These are phyloP conservation scores for Globisporangium alternatum DNA, from an alignment of 352 stramenopile species.

Conservation along the genomic window DNA sequence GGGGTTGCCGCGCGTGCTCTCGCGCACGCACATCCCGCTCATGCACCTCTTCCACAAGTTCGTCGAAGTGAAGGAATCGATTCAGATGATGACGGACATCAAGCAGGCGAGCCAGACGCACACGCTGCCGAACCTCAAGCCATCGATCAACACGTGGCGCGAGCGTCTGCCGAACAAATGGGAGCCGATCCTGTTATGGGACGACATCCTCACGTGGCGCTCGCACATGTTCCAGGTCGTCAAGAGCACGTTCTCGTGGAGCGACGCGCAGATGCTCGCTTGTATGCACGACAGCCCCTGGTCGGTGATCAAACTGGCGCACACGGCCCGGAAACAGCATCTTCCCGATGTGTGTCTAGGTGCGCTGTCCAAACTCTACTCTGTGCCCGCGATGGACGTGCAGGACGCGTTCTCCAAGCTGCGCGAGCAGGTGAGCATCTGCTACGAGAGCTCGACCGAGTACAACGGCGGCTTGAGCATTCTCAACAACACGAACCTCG, in stretches of 20 bases:
- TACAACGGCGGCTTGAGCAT: conserved; percentile 88
- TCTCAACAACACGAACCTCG: conserved; percentile 92
- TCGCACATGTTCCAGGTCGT: conserved; percentile 92
- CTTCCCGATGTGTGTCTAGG: conserved; percentile 85
- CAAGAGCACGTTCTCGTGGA: conserved; percentile 87
- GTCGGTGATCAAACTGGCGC: conserved; percentile 90
- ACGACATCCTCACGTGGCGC: conserved; percentile 92
- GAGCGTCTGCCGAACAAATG: conserved; percentile 93
- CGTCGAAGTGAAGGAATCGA: conserved; percentile 91
- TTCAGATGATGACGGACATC: conserved; percentile 90
- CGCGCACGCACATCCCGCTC: conserved; percentile 72
- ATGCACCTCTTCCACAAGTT: conserved; percentile 91
- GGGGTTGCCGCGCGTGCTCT: conserved; percentile 76
- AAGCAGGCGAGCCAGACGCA: conserved; percentile 79
- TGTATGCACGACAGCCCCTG: conserved; percentile 92
- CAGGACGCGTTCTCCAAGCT: conserved; percentile 92
- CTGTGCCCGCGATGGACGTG: conserved; percentile 90
- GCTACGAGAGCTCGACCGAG: conserved; percentile 86
- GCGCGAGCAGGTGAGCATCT: conserved; percentile 92
- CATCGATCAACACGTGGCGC: conserved; percentile 91
- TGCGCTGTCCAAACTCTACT: conserved; percentile 84
- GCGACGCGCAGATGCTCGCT: conserved; percentile 83
- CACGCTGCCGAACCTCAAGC: conserved; percentile 89
- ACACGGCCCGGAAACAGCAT: conserved; percentile 90
- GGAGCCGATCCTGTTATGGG: conserved; percentile 91